phyloP scores from a whole-genome alignment of 495 filamentous ascomycete genomes.

The Penicillium diatomitis region DNA sequence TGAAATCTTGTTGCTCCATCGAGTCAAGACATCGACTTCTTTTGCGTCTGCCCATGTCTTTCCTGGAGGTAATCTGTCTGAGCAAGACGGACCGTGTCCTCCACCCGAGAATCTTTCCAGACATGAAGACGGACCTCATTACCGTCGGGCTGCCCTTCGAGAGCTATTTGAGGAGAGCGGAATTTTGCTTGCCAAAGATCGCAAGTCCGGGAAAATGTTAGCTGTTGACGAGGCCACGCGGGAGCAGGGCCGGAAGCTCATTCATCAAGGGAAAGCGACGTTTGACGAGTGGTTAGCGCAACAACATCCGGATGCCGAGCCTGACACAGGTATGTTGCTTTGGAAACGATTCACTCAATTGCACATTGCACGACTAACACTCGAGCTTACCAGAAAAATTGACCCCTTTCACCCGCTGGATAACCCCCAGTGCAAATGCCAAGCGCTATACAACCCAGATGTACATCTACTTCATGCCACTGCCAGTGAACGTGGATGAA shows the following conservation, averaged over 20 bases:
- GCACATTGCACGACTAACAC: neutral
- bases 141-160: conserved; percentile 70
- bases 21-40: conserved; percentile 69
- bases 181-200: conserved; percentile 62
- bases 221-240: conserved; percentile 48
- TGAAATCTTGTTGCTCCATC: conserved; percentile 78
- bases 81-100: conserved; percentile 55
- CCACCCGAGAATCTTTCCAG: conserved; percentile 30
- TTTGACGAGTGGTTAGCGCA: conserved; percentile 60
- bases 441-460: conserved; percentile 87
- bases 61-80: conserved; percentile 79
- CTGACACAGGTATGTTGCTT: conserved; percentile 51
- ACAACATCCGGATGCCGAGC: conserved; percentile 49
- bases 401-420: conserved; percentile 83
- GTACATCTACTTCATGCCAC: conserved; percentile 90
- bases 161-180: conserved; percentile 96
- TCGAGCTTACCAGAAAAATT: conserved; percentile 40
- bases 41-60: conserved; percentile 95
- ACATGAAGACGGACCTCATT: conserved; percentile 59
- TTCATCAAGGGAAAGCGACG: conserved; percentile 51
- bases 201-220: conserved; percentile 38
- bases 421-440: conserved; percentile 64
- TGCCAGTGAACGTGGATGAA: conserved; percentile 37
- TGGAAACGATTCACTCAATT: too few species aligned
- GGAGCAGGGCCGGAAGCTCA: conserved; percentile 55